Evolutionary conservation across 495 filamentous ascomycete species (phyloP).

Genomic region (Corynascus novoguineensis): DNA sequence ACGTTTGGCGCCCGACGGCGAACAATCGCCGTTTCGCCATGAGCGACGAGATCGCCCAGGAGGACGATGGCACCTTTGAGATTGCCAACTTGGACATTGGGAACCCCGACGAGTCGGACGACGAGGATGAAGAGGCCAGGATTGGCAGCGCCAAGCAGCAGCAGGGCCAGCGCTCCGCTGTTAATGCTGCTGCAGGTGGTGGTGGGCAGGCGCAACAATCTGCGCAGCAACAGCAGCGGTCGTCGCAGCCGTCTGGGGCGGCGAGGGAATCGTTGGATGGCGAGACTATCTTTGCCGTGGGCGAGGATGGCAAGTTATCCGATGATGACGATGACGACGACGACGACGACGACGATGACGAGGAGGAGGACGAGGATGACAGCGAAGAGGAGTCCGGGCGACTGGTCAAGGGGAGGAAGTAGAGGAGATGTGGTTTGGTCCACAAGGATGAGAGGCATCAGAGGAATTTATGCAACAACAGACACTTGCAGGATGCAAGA

Average conservation of each 20-base stretch:
- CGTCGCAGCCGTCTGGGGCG: conserved; percentile 15
- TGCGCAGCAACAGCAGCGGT: not conserved
- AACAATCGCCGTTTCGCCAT: conserved; percentile 98
- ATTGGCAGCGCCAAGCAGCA: conserved; percentile 32
- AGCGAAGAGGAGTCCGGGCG: conserved; percentile 57
- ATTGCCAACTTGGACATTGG: conserved; percentile 76
- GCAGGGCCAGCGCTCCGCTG: not conserved
- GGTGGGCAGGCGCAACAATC: conserved; percentile 5
- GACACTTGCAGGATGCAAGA: not conserved
- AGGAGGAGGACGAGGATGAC: conserved; percentile 32
- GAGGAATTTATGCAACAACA: not conserved
- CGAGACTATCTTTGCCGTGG: conserved; percentile 91
- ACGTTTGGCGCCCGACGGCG: conserved; percentile 91
- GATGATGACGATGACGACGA: conserved; percentile 40
- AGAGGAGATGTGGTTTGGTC: too few species aligned
- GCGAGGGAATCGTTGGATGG: conserved; percentile 73
- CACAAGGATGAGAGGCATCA: too few species aligned
- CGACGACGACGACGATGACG: conserved; percentile 5
- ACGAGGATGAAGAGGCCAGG: conserved; percentile 47
- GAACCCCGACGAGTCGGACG: conserved; percentile 64
- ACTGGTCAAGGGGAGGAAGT: conserved; percentile 54
- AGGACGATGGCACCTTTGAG: conserved; percentile 94
- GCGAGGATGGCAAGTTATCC: conserved; percentile 65
- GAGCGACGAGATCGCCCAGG: conserved; percentile 98
- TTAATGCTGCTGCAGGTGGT: conserved; percentile 4